Percentiles rank a stretch among this genome's conserved stretches.
Conservation (phyloP, 169 alveolate species). For the Cryptosporidium bovis region DNA sequence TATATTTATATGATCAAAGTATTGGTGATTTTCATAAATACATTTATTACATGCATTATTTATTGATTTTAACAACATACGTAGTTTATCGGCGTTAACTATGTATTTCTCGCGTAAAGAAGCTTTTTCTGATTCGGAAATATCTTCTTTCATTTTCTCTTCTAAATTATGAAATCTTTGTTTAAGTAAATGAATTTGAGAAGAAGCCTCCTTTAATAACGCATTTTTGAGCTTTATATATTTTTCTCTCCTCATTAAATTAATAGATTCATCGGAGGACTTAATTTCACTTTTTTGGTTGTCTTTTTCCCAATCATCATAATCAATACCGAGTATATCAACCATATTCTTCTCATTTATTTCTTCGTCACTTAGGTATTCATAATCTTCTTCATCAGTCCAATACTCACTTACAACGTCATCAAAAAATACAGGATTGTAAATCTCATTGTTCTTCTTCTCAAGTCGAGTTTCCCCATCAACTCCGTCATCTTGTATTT, state of each 20-base stretch:
- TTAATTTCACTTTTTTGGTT: background rate
- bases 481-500: slow-evolving; percentile 22
- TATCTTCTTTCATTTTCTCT: slow-evolving; percentile 2
- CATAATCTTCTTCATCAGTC: slow-evolving; percentile 66
- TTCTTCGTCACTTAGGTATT: slow-evolving; percentile 30
- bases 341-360: slow-evolving; percentile 44
- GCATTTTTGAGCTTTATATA: slow-evolving; percentile 19
- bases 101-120: background rate
- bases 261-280: slow-evolving; percentile 27
- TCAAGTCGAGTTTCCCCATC: slow-evolving; percentile 59
- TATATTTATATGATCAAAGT: slow-evolving; percentile 56
- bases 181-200: slow-evolving; percentile 21
- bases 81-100: slow-evolving; percentile 4
- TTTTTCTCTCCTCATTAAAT: slow-evolving; percentile 27
- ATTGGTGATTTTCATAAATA: slow-evolving; percentile 46
- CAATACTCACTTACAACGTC: slow-evolving; percentile 69
- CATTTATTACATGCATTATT: slow-evolving; percentile 47
- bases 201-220: slow-evolving; percentile 53
- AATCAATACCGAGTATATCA: slow-evolving; percentile 39
- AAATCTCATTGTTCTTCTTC: slow-evolving; percentile 39
- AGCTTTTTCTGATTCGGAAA: background rate
- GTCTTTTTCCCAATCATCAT: slow-evolving; percentile 46
- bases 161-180: slow-evolving; percentile 24
- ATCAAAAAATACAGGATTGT: slow-evolving; percentile 27
- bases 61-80: slow-evolving; percentile 22